Percentiles rank a stretch among this genome's conserved stretches.
phyloP scores from a whole-genome alignment of 179 eudicot genomes.

The Sideroxylon spinosum region DNA sequence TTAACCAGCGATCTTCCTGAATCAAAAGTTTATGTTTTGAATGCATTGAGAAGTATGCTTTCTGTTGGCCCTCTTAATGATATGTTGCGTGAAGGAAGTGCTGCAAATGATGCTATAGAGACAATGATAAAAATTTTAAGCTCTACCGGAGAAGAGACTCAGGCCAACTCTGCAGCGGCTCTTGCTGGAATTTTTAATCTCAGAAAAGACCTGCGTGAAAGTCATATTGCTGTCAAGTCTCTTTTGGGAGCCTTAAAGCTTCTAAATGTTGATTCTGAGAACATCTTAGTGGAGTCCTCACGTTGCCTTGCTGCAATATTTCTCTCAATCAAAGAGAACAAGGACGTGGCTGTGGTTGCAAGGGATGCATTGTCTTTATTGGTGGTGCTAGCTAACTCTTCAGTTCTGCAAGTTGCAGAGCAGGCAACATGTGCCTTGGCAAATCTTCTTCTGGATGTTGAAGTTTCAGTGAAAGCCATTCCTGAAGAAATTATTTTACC shows the following conservation, averaged over 20 bases:
- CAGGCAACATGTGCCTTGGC: conserved; percentile 84
- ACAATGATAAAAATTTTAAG: conserved; percentile 71
- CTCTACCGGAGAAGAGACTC: conserved; percentile 87
- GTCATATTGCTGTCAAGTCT: conserved; percentile 64
- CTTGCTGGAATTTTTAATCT: conserved; percentile 79
- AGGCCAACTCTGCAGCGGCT: conserved; percentile 80
- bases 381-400: conserved; percentile 63
- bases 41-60: conserved; percentile 88
- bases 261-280: conserved; percentile 62
- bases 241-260: conserved; percentile 60
- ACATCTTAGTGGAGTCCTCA: conserved; percentile 55
- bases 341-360: conserved; percentile 70
- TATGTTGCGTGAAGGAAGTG: conserved; percentile 87
- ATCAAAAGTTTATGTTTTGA: conserved; percentile 84
- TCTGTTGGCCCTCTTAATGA: conserved; percentile 76
- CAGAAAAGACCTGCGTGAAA: conserved; percentile 91
- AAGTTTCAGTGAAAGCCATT: conserved; percentile 54
- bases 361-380: conserved; percentile 70
- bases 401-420: conserved; percentile 82
- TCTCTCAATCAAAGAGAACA: conserved; percentile 79
- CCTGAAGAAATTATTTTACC: conserved; percentile 84
- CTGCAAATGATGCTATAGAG: conserved; percentile 94
- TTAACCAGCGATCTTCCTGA: conserved; percentile 92
- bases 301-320: conserved; percentile 90
- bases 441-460: conserved; percentile 72